These are phyloP conservation scores for Leccinum glutinopallens DNA, from an alignment of 1,284 basidiomycete genomes.

Conservation along the genomic window DNA sequence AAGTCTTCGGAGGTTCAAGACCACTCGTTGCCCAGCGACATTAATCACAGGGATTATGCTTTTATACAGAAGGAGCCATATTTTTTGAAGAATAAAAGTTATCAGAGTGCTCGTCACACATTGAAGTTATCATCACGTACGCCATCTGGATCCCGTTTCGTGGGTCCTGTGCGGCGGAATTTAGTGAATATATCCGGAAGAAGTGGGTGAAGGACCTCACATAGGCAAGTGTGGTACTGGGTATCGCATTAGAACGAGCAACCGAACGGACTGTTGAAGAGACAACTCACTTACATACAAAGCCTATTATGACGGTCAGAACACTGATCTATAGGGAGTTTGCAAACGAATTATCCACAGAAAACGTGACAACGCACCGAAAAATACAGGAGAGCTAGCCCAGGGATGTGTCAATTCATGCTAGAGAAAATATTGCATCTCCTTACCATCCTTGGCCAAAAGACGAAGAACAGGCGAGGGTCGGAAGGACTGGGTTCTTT, in stretches of 20 bases:
- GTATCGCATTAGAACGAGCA: background rate
- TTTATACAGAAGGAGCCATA: background rate
- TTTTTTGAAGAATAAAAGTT: background rate
- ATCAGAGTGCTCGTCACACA: background rate
- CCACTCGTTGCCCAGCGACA: background rate
- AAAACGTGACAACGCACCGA: slow-evolving; percentile 2
- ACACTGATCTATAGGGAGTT: background rate
- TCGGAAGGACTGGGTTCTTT: background rate
- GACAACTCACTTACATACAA: slow-evolving; percentile 4
- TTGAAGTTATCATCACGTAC: slow-evolving; percentile 1
- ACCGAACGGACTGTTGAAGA: background rate
- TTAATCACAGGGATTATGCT: background rate
- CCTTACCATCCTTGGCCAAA: slow-evolving; percentile 7
- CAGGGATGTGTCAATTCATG: background rate
- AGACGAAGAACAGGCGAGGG: slow-evolving; percentile 4
- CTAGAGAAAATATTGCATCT: background rate
- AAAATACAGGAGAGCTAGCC: slow-evolving; percentile 7
- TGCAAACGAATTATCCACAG: background rate
- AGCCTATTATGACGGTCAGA: background rate
- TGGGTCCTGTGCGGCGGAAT: background rate
- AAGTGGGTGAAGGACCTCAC: background rate
- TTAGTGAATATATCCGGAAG: background rate
- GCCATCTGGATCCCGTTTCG: background rate
- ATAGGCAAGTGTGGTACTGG: background rate
- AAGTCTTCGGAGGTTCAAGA: slow-evolving; percentile 16